Evolutionary conservation across 371 early-diverging fungal genomes (phyloP).

Genomic region (Mortierella sp.): DNA sequence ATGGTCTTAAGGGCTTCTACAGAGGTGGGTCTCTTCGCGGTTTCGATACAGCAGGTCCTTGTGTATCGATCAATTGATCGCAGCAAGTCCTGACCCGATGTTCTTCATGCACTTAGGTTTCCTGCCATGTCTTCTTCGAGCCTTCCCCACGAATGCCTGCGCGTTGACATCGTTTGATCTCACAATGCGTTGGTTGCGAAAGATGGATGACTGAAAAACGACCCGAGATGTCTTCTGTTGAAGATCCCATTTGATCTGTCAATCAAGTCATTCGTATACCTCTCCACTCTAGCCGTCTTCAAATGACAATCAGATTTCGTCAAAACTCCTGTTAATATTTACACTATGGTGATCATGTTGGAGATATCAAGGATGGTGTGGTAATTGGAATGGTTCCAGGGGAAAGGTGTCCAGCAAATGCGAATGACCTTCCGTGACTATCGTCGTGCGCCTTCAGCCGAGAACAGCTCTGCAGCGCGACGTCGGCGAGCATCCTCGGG

Average conservation of each 20-base stretch:
- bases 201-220: constrained; percentile 26
- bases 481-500: constrained; percentile 44
- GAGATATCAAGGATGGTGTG: no score
- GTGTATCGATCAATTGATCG: background rate
- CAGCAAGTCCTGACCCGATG: background rate
- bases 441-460: constrained; percentile 38
- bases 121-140: constrained; percentile 84
- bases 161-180: constrained; percentile 86
- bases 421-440: no score
- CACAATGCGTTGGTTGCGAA: constrained; percentile 60
- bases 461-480: constrained; percentile 48
- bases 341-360: no score
- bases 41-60: background rate
- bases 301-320: background rate
- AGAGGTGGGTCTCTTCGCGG: constrained; percentile 18
- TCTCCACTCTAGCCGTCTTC: no score
- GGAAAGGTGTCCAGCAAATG: no score
- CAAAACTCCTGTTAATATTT: no score
- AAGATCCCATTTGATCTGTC: background rate
- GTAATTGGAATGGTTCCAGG: no score
- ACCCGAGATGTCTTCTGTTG: background rate
- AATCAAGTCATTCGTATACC: no score
- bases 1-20: constrained; percentile 45
- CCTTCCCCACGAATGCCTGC: constrained; percentile 93
- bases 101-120: no score